Evolutionary conservation across 1,284 basidiomycete species (phyloP), one percentile per base, ranked within the genome.

Genomic region (Anthracocystis walkeri): DNA sequence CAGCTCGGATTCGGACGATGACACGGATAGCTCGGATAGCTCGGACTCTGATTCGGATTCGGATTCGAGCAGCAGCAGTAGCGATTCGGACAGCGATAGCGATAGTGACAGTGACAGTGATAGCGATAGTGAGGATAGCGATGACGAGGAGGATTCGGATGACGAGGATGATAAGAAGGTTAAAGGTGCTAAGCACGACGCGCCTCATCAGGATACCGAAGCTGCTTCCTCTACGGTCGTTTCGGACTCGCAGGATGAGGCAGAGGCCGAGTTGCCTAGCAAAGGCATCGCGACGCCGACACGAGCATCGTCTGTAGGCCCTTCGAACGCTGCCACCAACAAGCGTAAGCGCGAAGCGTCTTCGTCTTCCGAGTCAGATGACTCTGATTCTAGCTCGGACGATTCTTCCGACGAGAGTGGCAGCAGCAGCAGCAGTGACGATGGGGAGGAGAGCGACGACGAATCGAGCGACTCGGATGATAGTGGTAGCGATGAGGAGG

Each of bases 171-270:
- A 65, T 51, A 64, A 65, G 40, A 69, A 65, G 53, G 52, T 72
- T 57, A 66, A 67, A 35, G 64, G 49, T n/a, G 49, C 56, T 27
- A 58, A 66, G 60, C 27, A 53, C 33, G 59, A 72, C 6, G 8
- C 51, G n/a, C 64, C 69, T 7, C 58, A 60, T 41, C 68, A 65
- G 54, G 68, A 71, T 52, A 55, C 38, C 21, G 68, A 71, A 33
- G 68, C 58, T 20, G 68, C 68, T n/a, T 65, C 63, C 12, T 65
- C 63, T 10, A 71, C 68, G 25, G 27, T 69, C 27, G 63, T 62
- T 4, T 69, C 66, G 3, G 72, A 75, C 45, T 75, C 72, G 55
- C 72, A 69, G 50, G 72, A 69, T 38, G 72, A 75, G 58, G 60
- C 72, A 3, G 72, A 75, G 55, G 72, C 72, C 2, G 55, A 69